Evolutionary conservation across 176 grass and related monocot genomes (phyloP), one percentile per base, ranked within the genome.

Genomic region (Oryza longistaminata): DNA sequence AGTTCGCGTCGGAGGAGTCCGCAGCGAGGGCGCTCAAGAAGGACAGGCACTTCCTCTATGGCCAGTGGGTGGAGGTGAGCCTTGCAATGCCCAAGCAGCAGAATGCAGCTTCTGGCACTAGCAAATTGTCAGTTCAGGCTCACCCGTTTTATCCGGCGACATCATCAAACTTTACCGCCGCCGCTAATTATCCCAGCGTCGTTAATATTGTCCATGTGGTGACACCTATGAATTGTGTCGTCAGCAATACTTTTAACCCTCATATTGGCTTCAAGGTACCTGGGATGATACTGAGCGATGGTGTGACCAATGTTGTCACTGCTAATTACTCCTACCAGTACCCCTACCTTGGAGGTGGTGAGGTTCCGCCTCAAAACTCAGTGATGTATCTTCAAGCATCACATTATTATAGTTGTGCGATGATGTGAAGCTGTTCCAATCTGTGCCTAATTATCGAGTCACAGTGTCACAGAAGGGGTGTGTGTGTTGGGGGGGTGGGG

Each of bases 1-100:
- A 62, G 21, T 88, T 80, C 13, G 66, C 27, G 2, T 25, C 31
- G 3, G 68, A 74, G 64, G 25, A 12, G n/a, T 55, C 34, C 11
- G 76, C 67, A 4, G 24, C 37, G 6, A 14, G 27, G 11, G 70
- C 68, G 44, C 9, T 89, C 25, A 22, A 81, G n/a, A 85, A 70
- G 11, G 52, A 21, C 0, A 69, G 53, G 25, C 70, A 89, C 34
- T 62, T 40, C 35, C 27, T 88, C 35, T 22, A n/a, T 22, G 55
- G 74, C 7, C 46, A 48, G 13, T 16, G 39, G 39, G 86, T 49
- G 0, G 80, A 88, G 74, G 80, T 83, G 25, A 88, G 83, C 21
- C 16, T 4, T 21, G 86, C 86, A 2, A 74, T 76, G 22, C 37
- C 52, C 9, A 82, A 71, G 66, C 53, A 64, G 26, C 55, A 42